A percentile compares a stretch with the other conserved stretches of the same genome.
Evolutionary conservation across 305 asterid species (phyloP).

Genomic region (Salvia sclarea): DNA sequence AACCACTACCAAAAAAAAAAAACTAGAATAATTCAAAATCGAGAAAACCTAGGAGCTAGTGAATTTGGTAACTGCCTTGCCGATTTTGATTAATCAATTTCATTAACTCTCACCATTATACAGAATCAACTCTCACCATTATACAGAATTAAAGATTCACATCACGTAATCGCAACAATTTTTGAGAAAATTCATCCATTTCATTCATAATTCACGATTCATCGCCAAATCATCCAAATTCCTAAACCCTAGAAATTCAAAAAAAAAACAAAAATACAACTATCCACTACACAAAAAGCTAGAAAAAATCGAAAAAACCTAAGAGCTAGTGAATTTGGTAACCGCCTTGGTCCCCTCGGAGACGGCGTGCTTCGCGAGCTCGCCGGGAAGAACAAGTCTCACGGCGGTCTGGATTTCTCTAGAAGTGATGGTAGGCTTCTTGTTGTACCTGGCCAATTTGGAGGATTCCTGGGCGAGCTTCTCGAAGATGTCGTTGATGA

Average conservation of each 20-base stretch:
- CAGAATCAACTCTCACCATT: no score
- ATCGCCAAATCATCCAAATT: neutral
- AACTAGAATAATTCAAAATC: neutral
- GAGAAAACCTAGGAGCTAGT: conserved; percentile 40
- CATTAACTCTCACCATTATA: no score
- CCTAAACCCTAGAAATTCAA: neutral
- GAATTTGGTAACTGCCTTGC: conserved; percentile 55
- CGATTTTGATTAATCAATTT: no score
- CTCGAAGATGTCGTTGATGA: conserved; percentile 73
- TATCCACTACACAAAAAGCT: conserved; percentile 29
- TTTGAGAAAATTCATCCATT: neutral
- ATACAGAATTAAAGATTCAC: no score
- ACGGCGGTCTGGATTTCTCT: conserved; percentile 57
- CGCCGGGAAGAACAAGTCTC: conserved; percentile 50
- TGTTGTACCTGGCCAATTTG: conserved; percentile 48
- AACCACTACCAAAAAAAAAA: conserved; percentile 31
- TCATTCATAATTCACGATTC: neutral
- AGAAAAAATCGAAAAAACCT: neutral
- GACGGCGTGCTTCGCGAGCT: conserved; percentile 55
- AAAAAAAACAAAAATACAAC: neutral
- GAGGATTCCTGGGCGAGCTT: conserved; percentile 52
- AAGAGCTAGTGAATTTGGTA: conserved; percentile 53
- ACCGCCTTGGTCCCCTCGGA: conserved; percentile 57
- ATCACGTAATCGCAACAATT: no score
- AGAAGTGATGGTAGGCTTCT: conserved; percentile 50